These are phyloP conservation scores for Cercospora sesami DNA, from an alignment of 2,329 filamentous ascomycete species.

Conservation along the genomic window DNA sequence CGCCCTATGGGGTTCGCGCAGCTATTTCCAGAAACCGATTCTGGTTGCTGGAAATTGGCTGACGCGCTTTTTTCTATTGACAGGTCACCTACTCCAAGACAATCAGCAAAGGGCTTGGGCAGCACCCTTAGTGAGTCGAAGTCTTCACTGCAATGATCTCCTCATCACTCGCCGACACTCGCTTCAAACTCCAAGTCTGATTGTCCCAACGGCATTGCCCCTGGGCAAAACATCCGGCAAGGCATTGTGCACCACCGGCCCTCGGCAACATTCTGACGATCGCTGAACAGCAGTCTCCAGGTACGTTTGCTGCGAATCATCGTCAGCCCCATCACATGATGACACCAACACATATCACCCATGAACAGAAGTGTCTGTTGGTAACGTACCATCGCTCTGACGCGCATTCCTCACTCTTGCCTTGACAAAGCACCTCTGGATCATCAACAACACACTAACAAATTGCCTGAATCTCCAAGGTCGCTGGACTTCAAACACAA, in stretches of 20 bases:
- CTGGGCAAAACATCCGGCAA: not conserved
- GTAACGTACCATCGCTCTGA: not conserved
- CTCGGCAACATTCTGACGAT: not conserved
- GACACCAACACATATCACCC: not conserved
- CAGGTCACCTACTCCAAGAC: not conserved
- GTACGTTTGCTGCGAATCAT: not conserved
- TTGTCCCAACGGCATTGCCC: not conserved
- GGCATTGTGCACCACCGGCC: not conserved
- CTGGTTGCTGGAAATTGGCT: not conserved
- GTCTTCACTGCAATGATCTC: too few relatives aligned
- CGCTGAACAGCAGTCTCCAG: not conserved
- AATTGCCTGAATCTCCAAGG: not conserved
- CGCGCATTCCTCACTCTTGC: not conserved
- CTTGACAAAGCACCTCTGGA: not conserved
- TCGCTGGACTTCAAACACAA: not conserved
- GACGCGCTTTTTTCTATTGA: not conserved
- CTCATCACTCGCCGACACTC: not conserved
- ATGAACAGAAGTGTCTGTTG: not conserved
- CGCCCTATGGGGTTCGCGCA: not conserved
- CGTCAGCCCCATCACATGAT: not conserved
- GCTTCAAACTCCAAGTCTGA: not conserved
- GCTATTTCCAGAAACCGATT: not conserved
- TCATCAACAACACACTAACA: not conserved
- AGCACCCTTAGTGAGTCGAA: too few relatives aligned
- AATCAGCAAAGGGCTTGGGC: too few relatives aligned